phyloP scores from a whole-genome alignment of 805 yeast genomes.

The Priceomyces medius region DNA sequence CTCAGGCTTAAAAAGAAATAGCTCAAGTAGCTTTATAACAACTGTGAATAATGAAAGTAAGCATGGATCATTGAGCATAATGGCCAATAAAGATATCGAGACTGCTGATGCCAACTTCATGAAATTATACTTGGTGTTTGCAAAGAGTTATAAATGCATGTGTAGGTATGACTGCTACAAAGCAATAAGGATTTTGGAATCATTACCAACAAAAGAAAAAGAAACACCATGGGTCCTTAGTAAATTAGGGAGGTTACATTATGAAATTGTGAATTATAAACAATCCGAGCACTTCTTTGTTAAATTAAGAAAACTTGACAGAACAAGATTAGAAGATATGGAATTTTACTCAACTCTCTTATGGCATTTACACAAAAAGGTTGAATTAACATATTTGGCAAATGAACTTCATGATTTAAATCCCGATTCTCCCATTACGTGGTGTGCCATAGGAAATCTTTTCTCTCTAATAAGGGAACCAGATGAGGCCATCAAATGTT shows the following conservation, averaged over 20 bases:
- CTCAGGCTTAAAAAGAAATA: conserved; percentile 20
- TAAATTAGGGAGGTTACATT: conserved; percentile 76
- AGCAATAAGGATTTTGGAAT: conserved; percentile 67
- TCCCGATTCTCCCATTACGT: conserved; percentile 71
- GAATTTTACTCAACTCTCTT: conserved; percentile 85
- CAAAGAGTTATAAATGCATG: conserved; percentile 60
- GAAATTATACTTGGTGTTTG: conserved; percentile 51
- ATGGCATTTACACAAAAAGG: conserved; percentile 88
- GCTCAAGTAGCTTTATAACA: conserved; percentile 16
- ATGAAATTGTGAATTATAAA: conserved; percentile 83
- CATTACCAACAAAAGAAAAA: conserved; percentile 61
- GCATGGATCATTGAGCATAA: conserved; percentile 12
- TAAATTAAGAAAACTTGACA: conserved; percentile 63
- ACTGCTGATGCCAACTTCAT: conserved; percentile 43
- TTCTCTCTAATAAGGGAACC: conserved; percentile 81
- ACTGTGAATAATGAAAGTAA: conserved; percentile 10
- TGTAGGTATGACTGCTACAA: conserved; percentile 71
- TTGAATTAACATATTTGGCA: conserved; percentile 75
- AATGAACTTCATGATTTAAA: conserved; percentile 73
- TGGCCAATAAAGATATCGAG: conserved; percentile 24
- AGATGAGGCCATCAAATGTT: conserved; percentile 85
- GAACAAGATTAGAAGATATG: conserved; percentile 83
- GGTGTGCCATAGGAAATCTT: conserved; percentile 91
- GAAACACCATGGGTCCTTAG: conserved; percentile 84
- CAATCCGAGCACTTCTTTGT: conserved; percentile 66